A percentile compares a stretch with the other conserved stretches of the same genome.
These are phyloP conservation scores for Stachybotrys chartarum DNA, from an alignment of 2,329 filamentous ascomycete species.

Conservation along the genomic window DNA sequence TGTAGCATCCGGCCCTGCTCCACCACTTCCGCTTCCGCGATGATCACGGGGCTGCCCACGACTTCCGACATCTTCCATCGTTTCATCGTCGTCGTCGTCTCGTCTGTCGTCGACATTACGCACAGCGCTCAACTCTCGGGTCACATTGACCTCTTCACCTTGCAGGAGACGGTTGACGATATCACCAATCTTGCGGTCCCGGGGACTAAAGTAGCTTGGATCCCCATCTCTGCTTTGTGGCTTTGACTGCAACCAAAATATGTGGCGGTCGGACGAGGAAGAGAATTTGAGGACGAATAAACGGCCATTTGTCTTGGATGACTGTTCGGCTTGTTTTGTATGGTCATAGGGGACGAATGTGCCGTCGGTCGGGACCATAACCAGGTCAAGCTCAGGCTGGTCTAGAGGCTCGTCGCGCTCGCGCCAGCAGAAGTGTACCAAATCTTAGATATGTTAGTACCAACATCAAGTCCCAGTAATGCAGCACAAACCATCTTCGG, in stretches of 20 bases:
- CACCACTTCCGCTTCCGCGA: conserved; percentile 60
- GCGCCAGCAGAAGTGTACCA: conserved; percentile 97
- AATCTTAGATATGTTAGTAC: conserved; percentile 43
- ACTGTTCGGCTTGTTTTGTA: conserved; percentile 26
- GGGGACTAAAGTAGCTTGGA: conserved; percentile 71
- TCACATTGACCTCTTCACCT: conserved; percentile 80
- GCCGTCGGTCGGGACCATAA: conserved; percentile 89
- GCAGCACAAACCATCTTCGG: conserved; percentile 65
- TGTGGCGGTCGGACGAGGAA: conserved; percentile 81
- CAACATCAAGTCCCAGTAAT: neutral
- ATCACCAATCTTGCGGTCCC: conserved; percentile 81
- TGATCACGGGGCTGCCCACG: conserved; percentile 52
- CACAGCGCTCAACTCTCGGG: conserved; percentile 61
- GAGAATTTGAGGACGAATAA: conserved; percentile 91
- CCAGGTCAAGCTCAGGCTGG: conserved; percentile 75
- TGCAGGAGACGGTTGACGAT: conserved; percentile 80
- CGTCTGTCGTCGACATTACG: conserved; percentile 40
- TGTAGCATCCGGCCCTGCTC: conserved; percentile 78
- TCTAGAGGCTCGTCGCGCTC: conserved; percentile 64
- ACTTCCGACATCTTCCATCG: conserved; percentile 57
- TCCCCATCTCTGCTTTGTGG: conserved; percentile 64
- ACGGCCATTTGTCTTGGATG: conserved; percentile 71
- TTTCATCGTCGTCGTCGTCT: conserved; percentile 53
- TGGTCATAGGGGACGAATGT: conserved; percentile 74
- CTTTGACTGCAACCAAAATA: conserved; percentile 96